Evolutionary conservation across 116 monocot genomes (phyloP), one percentile per base, ranked within the genome.

Genomic region (Posidonia oceanica): DNA sequence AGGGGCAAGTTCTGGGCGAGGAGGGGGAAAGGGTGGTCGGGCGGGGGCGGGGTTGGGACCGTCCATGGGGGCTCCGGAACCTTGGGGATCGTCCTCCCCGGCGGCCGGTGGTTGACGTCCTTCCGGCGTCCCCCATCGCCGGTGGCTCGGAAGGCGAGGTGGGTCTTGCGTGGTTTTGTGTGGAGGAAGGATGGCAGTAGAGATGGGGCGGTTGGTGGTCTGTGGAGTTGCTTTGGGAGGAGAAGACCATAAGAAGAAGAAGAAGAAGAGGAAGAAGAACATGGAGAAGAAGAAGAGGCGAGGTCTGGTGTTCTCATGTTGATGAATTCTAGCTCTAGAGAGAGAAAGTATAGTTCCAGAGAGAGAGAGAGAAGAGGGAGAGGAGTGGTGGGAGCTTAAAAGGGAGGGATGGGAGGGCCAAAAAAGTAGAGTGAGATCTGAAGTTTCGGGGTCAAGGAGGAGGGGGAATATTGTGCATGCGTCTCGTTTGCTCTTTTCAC

Each of bases 11-110:
- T 54, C 7, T 60, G 58, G 56, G 21, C 59, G 29, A 29, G 29
- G 29, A 29, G 29, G 52, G 74, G 17, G 67, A 74, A 67, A 64
- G 69, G 76, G 68, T 81, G 39, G 37, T 41, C 39, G 17, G 81
- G 81, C 8, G 77, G 23, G 5, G 38, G 10, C 3, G 81, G 81
- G 3, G 81, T 76, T 59, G 39, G 51, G 52, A 81, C 54, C 12
- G 61, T 66, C 82, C 82, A 82, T 7, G 82, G 82, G 7, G 82
- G 82, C 18, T 74, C 67, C 20, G 71, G 74, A 55, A 41, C 42
- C 23, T 29, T 65, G n/a, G 48, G 36, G 22, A 56, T 74, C 16
- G 66, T 20, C 18, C 66, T 52, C 56, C 59, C 60, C 38, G 60
- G 66, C 61, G 39, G 22, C 42, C 8, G 61, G 51, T 44, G 22